Evolutionary conservation across 768 basidiomycete genomes (phyloP), one percentile per base, ranked within the genome.

Genomic region (Pholiota conissans): DNA sequence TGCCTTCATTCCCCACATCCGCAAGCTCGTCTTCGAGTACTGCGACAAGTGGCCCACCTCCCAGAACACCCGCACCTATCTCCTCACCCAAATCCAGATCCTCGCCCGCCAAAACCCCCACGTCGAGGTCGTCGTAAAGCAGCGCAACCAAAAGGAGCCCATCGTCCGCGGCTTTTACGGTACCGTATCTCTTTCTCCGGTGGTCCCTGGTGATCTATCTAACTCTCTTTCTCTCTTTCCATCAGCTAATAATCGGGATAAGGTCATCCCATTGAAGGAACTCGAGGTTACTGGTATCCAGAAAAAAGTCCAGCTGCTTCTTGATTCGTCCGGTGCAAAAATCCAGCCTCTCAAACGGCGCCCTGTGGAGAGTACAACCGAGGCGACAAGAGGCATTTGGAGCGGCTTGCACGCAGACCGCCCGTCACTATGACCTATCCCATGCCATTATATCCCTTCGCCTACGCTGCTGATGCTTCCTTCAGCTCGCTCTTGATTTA

Each of bases 1-100:
- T 40, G 76, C 84, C 1, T 95, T 89, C 72, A 72, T 92, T 3
- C 90, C 93, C 2, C 85, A 85, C 60, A 78, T 90, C n/a, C 79
- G 91, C 55, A 95, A 93, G 68, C 78, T 96, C 59, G 91, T 96
- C 61, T 84, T 96, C 69, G 91, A 94, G 73, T 95, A 83, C 71
- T 93, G 93, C 73, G 86, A 95, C 66, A 83, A 82, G 53, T 90
- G 88, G 83, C 84, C 89, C 1, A 87, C 91, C 3, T 93, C 91
- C 0, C 73, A 79, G 45, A 85, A 85, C 66, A 79, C 90, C 6
- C 86, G 93, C 65, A 80, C 77, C 26, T 95, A 83, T 70, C 73
- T 96, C 66, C 71, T 76, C 66, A 84, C 81, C 55, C 77, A 85
- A 59, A 76, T 91, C 55, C 80, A 86, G 65, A 61, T 73, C 14